Conservation (phyloP, 192 early-diverging fungal species). For the Chytriomyces hyalinus region DNA sequence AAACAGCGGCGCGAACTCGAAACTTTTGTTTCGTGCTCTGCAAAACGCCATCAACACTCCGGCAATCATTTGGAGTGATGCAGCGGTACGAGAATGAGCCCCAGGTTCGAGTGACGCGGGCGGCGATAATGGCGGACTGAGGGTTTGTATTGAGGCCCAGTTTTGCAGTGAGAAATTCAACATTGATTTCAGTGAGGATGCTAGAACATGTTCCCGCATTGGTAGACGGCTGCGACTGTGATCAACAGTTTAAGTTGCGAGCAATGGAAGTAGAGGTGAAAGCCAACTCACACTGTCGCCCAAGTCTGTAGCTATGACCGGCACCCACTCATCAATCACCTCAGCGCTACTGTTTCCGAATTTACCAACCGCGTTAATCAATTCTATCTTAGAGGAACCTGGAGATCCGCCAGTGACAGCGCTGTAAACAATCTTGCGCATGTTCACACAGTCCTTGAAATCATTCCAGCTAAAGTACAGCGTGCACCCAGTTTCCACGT, state of each 20-base stretch:
- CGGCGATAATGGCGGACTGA: conserved; percentile 15
- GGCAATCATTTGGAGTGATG: conserved; percentile 14
- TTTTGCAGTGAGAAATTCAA: conserved; percentile 21
- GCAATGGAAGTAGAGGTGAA: conserved; percentile 1
- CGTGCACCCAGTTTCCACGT: conserved; percentile 39
- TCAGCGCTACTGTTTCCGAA: conserved; percentile 19
- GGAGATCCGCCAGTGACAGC: conserved; percentile 2
- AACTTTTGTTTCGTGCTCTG: neutral
- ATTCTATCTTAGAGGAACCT: neutral
- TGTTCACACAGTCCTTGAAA: conserved; percentile 34
- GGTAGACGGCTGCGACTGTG: conserved; percentile 18
- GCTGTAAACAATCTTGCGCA: neutral
- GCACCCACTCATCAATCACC: conserved; percentile 5
- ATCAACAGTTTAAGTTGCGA: neutral
- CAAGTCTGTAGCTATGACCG: neutral
- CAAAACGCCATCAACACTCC: conserved; percentile 1
- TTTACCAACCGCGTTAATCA: conserved; percentile 20
- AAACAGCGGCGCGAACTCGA: conserved; percentile 17
- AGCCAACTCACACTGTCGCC: conserved; percentile 3
- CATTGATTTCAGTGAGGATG: conserved; percentile 3
- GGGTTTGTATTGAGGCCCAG: conserved; percentile 5
- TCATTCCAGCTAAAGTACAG: conserved; percentile 51
- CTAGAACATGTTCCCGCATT: conserved; percentile 26
- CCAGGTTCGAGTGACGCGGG: conserved; percentile 9
- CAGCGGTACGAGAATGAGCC: conserved; percentile 17